Base-by-base conservation (phyloP, 169 alveolate genomes). In the Eimeria zaria region DNA sequence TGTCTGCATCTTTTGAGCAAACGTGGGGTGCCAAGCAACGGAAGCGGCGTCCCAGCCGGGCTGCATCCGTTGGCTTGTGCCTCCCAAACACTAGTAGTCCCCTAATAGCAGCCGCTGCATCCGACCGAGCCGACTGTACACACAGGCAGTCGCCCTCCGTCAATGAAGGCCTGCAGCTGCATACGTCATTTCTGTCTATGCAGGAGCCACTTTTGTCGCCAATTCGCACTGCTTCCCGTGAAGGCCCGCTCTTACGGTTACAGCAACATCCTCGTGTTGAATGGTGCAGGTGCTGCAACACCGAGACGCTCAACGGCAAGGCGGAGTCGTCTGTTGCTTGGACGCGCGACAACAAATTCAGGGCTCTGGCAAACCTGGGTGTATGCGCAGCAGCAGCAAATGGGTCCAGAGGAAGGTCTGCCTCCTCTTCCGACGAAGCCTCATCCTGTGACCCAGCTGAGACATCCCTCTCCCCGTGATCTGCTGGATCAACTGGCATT, bases 351-450 rank as follows among this genome's bases (percentile, higher is more conserved):
- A 87, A n/a, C 55, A 87, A 41, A 51, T 69, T 60, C 94, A 87
- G 84, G 41, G 83, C 94, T 44, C 16, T 87, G 80, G 94, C 94
- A 51, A 87, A 87, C n/a, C 94, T 62, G 44, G 94, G 81, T 41
- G 80, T 87, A 33, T 87, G 94, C 46, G 94, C 94, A 27, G 94
- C 94, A 64, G 69, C 81, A 87, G 94, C 94, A 64, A 87, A 87
- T 2, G 78, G 94, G 46, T 87, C 94, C 83, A 64, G 33, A n/a
- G 62, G 41, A 24, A 58, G 94, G 46, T 87, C 94, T 87, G 83
- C 41, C 22, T 87, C 94, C 22, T 58, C 92, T 41, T 44, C 94
- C 30, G 94, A 87, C 46, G 94, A 62, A 22, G 67, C 84, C 94
- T 87, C 94, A 62, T 64, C 36, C 30, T 60, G 93, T 5, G 93